Percentiles rank a stretch among this genome's conserved stretches.
These are phyloP conservation scores for Lactarius evosmus DNA, from an alignment of 768 basidiomycete species.

Conservation along the genomic window DNA sequence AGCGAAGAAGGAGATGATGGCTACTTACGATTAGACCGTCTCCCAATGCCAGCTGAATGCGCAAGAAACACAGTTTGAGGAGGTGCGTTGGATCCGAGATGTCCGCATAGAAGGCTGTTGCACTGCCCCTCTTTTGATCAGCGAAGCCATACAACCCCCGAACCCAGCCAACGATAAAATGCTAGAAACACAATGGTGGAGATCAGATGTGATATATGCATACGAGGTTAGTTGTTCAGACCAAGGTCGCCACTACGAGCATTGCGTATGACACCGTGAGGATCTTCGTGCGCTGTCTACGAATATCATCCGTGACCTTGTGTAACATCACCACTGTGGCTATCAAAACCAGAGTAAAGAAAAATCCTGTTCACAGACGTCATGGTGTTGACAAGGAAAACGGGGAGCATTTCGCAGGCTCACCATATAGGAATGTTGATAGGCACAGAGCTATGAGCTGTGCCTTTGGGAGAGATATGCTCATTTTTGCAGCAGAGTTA, in stretches of 20 bases:
- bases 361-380: neutral
- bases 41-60: neutral
- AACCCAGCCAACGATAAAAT: constrained; percentile 6
- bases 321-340: neutral
- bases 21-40: neutral
- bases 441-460: constrained; percentile 3
- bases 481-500: too few species aligned
- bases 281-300: constrained; percentile 6
- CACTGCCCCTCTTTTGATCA: neutral
- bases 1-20: neutral
- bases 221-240: neutral
- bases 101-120: neutral
- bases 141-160: neutral
- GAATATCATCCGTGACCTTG: neutral
- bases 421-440: constrained; percentile 17
- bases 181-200: neutral
- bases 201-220: neutral
- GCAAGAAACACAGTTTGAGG: neutral
- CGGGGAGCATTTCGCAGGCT: neutral
- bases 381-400: neutral
- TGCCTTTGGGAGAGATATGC: neutral
- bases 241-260: constrained; percentile 11
- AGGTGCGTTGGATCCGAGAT: neutral
- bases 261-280: constrained; percentile 1
- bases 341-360: constrained; percentile 4